phyloP scores from a whole-genome alignment of 176 grass and related monocot genomes.

The Canna indica region DNA sequence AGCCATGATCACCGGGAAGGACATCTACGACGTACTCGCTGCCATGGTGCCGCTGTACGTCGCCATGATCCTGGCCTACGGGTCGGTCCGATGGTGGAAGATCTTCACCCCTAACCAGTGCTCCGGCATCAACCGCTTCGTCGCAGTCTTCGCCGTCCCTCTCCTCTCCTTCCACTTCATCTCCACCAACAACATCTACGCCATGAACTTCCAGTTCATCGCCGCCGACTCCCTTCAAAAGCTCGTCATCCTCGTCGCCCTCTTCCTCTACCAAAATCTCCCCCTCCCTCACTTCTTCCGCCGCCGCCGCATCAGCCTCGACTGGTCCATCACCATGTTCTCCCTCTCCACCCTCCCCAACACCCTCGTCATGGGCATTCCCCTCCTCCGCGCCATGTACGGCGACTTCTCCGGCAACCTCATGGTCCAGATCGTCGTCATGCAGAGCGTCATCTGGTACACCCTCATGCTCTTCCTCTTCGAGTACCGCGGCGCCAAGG shows the following conservation, averaged over 20 bases:
- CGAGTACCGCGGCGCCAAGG: constrained; percentile 96
- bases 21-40: constrained; percentile 90
- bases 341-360: constrained; percentile 90
- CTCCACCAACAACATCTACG: constrained; percentile 72
- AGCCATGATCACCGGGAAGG: constrained; percentile 81
- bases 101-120: constrained; percentile 94
- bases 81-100: constrained; percentile 85
- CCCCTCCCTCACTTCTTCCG: constrained; percentile 36
- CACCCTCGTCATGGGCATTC: constrained; percentile 99
- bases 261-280: constrained; percentile 70
- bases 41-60: constrained; percentile 91
- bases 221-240: constrained; percentile 92
- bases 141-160: constrained; percentile 89
- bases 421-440: constrained; percentile 96
- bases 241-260: constrained; percentile 63
- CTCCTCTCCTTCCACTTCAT: constrained; percentile 99
- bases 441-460: constrained; percentile 99
- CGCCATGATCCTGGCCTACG: constrained; percentile 90
- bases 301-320: constrained; percentile 27
- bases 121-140: constrained; percentile 97
- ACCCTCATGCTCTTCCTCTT: constrained; percentile 98
- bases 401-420: constrained; percentile 78
- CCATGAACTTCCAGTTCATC: constrained; percentile 92
- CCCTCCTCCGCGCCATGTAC: constrained; percentile 89
- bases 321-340: constrained; percentile 98